phyloP scores from a whole-genome alignment of 2,329 filamentous ascomycete species.

The Leptographium lundbergii region DNA sequence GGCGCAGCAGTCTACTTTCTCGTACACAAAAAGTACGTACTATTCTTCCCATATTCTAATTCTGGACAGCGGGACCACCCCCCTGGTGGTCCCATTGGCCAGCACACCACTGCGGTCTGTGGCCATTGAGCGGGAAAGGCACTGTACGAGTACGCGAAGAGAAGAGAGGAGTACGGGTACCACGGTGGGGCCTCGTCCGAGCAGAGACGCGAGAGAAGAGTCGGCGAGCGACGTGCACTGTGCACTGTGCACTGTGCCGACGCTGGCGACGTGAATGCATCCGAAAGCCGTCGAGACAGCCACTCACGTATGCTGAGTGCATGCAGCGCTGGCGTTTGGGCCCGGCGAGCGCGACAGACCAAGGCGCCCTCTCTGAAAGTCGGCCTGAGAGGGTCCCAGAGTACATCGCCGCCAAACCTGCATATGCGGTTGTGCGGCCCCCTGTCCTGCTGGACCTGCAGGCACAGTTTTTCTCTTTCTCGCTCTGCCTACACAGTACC shows the following conservation, averaged over 20 bases:
- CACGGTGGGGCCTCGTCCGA: not conserved
- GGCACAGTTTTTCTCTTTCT: slow-evolving; percentile 1
- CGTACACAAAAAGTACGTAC: not conserved
- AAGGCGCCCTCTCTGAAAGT: not conserved
- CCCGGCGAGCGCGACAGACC: not conserved
- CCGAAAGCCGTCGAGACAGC: not conserved
- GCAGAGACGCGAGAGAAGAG: not conserved
- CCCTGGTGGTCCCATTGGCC: not conserved
- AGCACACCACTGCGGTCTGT: not conserved
- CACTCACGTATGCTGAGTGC: not conserved
- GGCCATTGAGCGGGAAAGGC: not conserved
- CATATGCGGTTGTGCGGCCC: slow-evolving; percentile 4
- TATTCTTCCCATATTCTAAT: not conserved
- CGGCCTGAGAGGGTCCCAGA: not conserved
- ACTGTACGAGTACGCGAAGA: not conserved
- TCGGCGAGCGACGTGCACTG: too few relatives aligned
- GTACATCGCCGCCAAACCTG: slow-evolving; percentile 2
- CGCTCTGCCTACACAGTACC: not conserved
- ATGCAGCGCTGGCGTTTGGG: not conserved
- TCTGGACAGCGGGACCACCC: not conserved
- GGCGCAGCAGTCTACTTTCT: not conserved
- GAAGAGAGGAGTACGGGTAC: not conserved
- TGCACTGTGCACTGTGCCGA: not conserved
- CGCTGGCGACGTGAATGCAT: not conserved
- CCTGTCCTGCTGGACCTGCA: slow-evolving; percentile 7